Evolutionary conservation across 768 basidiomycete genomes (phyloP).

Genomic region (Thelephora aurantiotincta): DNA sequence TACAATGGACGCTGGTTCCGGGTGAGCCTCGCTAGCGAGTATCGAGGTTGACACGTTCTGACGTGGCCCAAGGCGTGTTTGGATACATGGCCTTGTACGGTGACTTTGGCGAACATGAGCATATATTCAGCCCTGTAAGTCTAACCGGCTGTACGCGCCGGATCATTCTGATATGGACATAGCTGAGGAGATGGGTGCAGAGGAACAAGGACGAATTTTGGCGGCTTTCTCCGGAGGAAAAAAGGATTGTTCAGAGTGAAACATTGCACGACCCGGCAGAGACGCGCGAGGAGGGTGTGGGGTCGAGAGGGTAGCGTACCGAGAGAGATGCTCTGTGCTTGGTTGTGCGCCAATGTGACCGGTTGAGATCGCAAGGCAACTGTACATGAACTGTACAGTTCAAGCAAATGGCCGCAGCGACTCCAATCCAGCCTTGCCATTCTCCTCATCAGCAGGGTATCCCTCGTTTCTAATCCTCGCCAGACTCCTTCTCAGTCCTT

Average conservation of each 20-base stretch:
- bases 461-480: constrained; percentile 5
- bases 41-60: background rate
- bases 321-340: no score
- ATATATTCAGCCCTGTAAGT: constrained; percentile 56
- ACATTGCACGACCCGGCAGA: no score
- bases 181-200: background rate
- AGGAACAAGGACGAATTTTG: background rate
- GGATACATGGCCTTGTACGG: constrained; percentile 47
- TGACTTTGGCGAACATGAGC: constrained; percentile 59
- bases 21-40: background rate
- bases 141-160: background rate
- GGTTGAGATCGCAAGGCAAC: no score
- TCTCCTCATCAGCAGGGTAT: no score
- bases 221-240: background rate
- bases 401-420: no score
- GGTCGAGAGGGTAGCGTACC: no score
- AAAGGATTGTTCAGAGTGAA: background rate
- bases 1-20: constrained; percentile 2
- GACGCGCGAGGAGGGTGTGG: no score
- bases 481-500: background rate
- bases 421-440: no score
- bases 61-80: constrained; percentile 25
- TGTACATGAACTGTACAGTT: no score
- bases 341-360: no score
- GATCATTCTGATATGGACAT: background rate